Conservation (phyloP, 2,329 filamentous ascomycete genomes). For the Penicillium sp. region DNA sequence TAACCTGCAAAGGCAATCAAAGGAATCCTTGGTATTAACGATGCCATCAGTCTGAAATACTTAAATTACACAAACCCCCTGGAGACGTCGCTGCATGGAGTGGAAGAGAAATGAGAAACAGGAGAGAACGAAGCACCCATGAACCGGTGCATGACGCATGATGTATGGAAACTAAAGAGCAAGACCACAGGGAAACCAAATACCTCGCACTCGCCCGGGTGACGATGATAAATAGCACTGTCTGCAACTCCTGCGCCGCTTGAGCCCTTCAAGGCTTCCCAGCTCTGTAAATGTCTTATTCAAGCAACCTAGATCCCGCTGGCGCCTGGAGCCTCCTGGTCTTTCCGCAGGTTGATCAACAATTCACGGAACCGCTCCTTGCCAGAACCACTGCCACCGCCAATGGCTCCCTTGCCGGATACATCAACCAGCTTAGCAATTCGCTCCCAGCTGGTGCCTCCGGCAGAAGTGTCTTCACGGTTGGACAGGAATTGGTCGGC, state of each 20-base stretch:
- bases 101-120: constrained; percentile 12
- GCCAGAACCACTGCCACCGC: constrained; percentile 82
- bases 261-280: background rate
- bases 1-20: too few relatives aligned
- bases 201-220: constrained; percentile 5
- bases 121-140: constrained; percentile 7
- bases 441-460: constrained; percentile 96
- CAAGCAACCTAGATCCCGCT: constrained; percentile 42
- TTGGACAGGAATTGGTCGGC: constrained; percentile 87
- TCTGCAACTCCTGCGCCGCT: constrained; percentile 6
- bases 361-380: constrained; percentile 96
- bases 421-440: constrained; percentile 97
- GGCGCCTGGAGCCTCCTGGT: constrained; percentile 74
- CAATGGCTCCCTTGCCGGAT: constrained; percentile 84
- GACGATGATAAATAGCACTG: constrained; percentile 7
- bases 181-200: constrained; percentile 8
- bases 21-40: constrained; percentile 23
- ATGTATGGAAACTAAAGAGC: constrained; percentile 10
- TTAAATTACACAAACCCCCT: constrained; percentile 27
- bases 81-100: constrained; percentile 24
- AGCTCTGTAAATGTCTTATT: background rate
- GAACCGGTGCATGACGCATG: constrained; percentile 9
- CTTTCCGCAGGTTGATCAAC: constrained; percentile 82
- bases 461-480: constrained; percentile 88
- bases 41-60: constrained; percentile 24